These are phyloP conservation scores for Echites panduratus DNA, from an alignment of 257 asterid genomes.

Conservation along the genomic window DNA sequence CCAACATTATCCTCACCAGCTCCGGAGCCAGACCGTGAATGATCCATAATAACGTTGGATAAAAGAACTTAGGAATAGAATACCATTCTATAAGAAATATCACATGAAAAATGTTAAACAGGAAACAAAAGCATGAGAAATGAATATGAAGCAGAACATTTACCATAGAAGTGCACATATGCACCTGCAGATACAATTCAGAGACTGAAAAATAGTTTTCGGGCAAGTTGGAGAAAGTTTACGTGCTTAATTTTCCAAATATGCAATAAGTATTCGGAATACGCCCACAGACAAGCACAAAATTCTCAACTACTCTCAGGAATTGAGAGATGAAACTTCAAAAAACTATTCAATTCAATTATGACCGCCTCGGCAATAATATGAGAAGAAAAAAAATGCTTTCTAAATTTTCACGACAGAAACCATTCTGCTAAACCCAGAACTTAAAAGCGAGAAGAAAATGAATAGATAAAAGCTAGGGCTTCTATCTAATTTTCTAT, in stretches of 20 bases:
- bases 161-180: not conserved
- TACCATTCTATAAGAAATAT: constrained; percentile 17
- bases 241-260: not conserved
- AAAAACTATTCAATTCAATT: not conserved
- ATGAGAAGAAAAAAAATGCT: not conserved
- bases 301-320: not conserved
- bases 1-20: constrained; percentile 76
- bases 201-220: not conserved
- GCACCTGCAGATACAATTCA: not conserved
- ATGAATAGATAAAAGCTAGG: not conserved
- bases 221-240: not conserved
- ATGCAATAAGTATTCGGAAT: not conserved
- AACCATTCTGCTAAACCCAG: not conserved
- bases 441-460: not conserved
- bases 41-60: constrained; percentile 54
- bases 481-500: not conserved
- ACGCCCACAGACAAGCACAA: not conserved
- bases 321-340: not conserved
- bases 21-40: constrained; percentile 55
- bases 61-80: constrained; percentile 5
- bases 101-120: constrained; percentile 24
- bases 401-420: not conserved
- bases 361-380: not conserved
- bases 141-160: not conserved
- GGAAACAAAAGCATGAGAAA: not conserved